Evolutionary conservation across 31 red algal genomes (phyloP), one percentile per base, ranked within the genome.

Genomic region (Endocladia muricata): DNA sequence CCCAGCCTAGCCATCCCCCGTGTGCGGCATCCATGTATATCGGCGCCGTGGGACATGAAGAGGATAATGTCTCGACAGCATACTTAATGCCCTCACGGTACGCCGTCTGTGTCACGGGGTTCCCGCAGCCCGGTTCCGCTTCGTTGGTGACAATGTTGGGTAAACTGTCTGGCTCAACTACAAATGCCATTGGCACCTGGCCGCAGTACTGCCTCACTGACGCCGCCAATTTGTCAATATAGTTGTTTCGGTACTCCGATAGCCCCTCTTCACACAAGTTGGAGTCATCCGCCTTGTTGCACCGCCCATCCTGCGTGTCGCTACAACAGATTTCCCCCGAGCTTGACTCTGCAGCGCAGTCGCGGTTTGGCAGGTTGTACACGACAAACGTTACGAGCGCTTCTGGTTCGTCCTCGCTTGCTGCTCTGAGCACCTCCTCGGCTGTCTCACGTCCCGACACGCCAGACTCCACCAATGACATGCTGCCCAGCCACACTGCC

Each of bases 331-430:
- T 49, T 56, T 82, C 78, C 9, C 78, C 78, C 26, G 5, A 8
- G 32, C 49, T 61, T 21, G 78, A 28, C 41, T 71, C 64, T 0
- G 78, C 44, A 40, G 39, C 47, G 47, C 78, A 82, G 37, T 82
- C 78, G 15, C 78, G 62, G 41, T 82, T 82, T 6, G 78, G 78
- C 15, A 71, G 48, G 41, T 82, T 71, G 78, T 82, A 82, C 13
- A 82, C 43, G 11, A 82, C 65, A 28, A 82, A 82, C 15, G 78
- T 82, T 15, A 82, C 78, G 6, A 82, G 11, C 28, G 75, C 59
- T 3, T 5, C 4, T 22, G 26, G 26, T 5, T 5, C 4, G 17
- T 23, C 2, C 19, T 3, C 21, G 5, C 28, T 6, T 19, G 75
- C 75, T 3, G 63, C 15, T 67, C 4, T 37, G 8, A 79, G 60